Evolutionary conservation across 441 rosid genomes (phyloP).

Genomic region (Hypseocharis bilobata): DNA sequence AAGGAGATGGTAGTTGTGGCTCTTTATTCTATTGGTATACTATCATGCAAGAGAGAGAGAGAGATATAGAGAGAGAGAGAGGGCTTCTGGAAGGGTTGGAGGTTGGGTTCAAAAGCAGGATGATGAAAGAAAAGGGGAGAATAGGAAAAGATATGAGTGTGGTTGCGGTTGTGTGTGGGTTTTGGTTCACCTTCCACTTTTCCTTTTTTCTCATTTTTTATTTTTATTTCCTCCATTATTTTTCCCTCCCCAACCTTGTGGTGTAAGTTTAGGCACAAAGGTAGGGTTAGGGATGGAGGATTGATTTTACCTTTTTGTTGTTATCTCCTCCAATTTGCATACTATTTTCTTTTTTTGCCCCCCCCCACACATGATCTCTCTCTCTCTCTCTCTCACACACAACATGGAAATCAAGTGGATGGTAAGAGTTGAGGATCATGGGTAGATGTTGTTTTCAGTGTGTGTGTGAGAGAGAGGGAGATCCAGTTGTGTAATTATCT

Average conservation of each 20-base stretch:
- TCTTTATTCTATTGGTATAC: conserved; percentile 42
- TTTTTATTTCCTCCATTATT: not conserved
- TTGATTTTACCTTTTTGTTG: conserved; percentile 34
- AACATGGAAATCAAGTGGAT: not conserved
- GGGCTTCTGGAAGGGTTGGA: conserved; percentile 53
- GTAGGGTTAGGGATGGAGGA: conserved; percentile 23
- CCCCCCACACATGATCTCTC: conserved; percentile 19
- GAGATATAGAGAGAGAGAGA: conserved; percentile 14
- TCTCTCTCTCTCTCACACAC: not conserved
- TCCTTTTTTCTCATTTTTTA: not conserved
- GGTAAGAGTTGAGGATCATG: not conserved
- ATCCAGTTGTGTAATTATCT: no score
- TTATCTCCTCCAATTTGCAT: conserved; percentile 23
- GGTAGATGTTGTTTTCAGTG: no score
- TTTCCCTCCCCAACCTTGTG: conserved; percentile 27
- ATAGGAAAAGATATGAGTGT: conserved; percentile 24
- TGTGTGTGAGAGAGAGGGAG: no score
- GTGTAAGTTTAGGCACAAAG: conserved; percentile 39
- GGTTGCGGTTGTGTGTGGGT: conserved; percentile 53
- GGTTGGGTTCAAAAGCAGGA: conserved; percentile 28
- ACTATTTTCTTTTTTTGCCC: conserved; percentile 29
- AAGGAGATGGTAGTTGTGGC: conserved; percentile 38
- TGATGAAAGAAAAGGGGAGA: conserved; percentile 24
- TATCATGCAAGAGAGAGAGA: conserved; percentile 31
- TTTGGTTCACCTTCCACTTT: conserved; percentile 61